Evolutionary conservation across 345 rosid species (phyloP), one percentile per base, ranked within the genome.

Genomic region (Citrus australasica): DNA sequence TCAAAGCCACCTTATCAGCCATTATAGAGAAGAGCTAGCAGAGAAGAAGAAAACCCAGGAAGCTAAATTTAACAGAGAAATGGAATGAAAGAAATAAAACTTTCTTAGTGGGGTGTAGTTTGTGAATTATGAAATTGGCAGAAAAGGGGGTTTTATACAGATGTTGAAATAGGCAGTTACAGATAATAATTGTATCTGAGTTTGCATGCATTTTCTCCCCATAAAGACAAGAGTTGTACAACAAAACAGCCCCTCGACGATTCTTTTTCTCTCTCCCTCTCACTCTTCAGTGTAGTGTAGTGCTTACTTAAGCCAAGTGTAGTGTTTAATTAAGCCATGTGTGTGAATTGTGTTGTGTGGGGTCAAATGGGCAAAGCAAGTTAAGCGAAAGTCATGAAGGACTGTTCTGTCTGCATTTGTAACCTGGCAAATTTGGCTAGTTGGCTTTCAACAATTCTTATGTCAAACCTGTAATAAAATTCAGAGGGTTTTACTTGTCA

Each of bases 1-100:
- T 48, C 67, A 78, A 46, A 51, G 48, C 81, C 59, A 77, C 55
- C 67, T 71, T 67, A 25, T 63, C 9, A 19, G 69, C 53, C 78
- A 75, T 66, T 33, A 21, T 75, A 53, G 0, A 17, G 60, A 62
- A 46, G 46, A 71, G 37, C 51, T 46, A 3, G 51, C 62, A 51
- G 55, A 42, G 33, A 67, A 67, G 28, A 51, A 14, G 60, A 59
- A 59, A 63, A 11, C 78, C 59, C 61, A 42, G 66, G 40, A 42
- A 46, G 42, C 42, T 28, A 33, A 53, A 53, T 53, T 35, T 35
- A 62, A 28, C 22, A 28, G 30, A 63, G 28, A 75, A 65, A 9
- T 24, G 7, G 16, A 24, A 46, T 46, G 17, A 46, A 46, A 46
- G 51, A 46, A 53, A 53, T 9, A 40, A 17, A 53, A 17, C 58